Evolutionary conservation across 345 rosid genomes (phyloP), one percentile per base, ranked within the genome.

Genomic region (Euphorbia peplus): DNA sequence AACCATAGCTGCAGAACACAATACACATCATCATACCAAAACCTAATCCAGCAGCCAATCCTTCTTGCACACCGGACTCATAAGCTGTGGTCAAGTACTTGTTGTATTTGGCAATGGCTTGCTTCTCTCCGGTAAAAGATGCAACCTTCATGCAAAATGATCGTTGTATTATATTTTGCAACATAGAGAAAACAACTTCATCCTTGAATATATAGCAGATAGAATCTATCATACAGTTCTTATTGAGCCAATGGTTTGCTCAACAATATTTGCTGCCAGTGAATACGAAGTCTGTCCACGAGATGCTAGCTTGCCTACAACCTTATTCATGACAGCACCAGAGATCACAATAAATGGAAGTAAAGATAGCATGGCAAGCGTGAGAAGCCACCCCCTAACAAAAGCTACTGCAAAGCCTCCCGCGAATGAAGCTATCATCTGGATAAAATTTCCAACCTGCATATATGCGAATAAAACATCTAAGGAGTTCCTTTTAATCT

Each of bases 41-140:
- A 18, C 71, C 71, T 4, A 73, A 6, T n/a, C 76, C 76, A 12
- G 61, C 55, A 48, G 71, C 63, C 15, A 67, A 30, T 37, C 76
- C 67, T 53, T 66, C 70, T 14, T 50, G 65, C 19, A 60, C 48
- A 0, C 67, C 60, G 13, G 71, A 66, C 44, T 66, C 55, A 50
- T 66, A 67, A 47, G 76, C 70, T 44, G 32, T 19, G 21, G 4
- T 37, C 12, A 73, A 21, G 63, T 22, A 50, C 42, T 58, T 73
- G 22, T 73, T 66, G 71, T 73, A 73, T 7, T 60, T 50, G 24
- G 0, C 42, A 26, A 58, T 16, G 24, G 67, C 71, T 30, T 48
- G 62, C 35, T 66, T 73, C 71, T 66, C 76, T 18, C 76, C 76
- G 11, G 61, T 51, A 73, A 73, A 71, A 26, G 74, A 71, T 41